Conservation (phyloP, 1,284 basidiomycete species). For the Cutaneotrichosporon cutaneum region DNA sequence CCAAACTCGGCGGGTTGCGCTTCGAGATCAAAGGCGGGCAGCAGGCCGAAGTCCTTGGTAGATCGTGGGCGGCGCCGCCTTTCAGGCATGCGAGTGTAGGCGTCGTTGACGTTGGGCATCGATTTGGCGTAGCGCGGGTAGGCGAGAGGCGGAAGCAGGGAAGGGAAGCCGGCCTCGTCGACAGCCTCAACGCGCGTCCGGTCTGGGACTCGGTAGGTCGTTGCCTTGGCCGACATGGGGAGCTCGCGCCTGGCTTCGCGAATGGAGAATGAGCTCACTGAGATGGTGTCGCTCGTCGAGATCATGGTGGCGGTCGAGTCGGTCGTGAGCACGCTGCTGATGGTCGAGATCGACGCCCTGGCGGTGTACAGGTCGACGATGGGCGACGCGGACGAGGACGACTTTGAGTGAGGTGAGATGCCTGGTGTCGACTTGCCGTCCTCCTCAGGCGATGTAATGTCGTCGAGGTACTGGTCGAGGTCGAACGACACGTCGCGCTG, state of each 20-base stretch:
- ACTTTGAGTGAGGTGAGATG: not conserved
- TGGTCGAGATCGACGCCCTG: conserved; percentile 6
- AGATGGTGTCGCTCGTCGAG: conserved; percentile 12
- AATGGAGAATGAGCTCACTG: conserved; percentile 27
- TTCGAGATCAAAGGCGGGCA: not conserved
- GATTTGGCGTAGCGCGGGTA: conserved; percentile 16
- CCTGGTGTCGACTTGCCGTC: not conserved
- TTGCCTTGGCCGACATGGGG: not conserved
- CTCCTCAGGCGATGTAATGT: conserved; percentile 16
- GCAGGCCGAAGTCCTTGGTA: not conserved
- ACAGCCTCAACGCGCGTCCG: not conserved
- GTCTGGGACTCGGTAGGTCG: not conserved
- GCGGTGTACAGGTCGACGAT: not conserved
- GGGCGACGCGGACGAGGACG: not conserved
- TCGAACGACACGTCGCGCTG: conserved; percentile 35
- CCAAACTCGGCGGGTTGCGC: not conserved
- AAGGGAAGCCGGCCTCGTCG: not conserved
- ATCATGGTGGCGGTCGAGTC: conserved; percentile 2
- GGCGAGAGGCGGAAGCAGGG: not conserved
- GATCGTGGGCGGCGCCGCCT: conserved; percentile 4
- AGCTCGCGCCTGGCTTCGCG: conserved; percentile 7
- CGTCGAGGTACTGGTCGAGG: conserved; percentile 39
- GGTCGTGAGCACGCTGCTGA: not conserved
- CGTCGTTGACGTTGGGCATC: conserved; percentile 13
- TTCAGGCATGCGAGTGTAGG: conserved; percentile 5